Evolutionary conservation across 495 filamentous ascomycete genomes (phyloP), one percentile per base, ranked within the genome.

Genomic region (Aspergillus panamensis): DNA sequence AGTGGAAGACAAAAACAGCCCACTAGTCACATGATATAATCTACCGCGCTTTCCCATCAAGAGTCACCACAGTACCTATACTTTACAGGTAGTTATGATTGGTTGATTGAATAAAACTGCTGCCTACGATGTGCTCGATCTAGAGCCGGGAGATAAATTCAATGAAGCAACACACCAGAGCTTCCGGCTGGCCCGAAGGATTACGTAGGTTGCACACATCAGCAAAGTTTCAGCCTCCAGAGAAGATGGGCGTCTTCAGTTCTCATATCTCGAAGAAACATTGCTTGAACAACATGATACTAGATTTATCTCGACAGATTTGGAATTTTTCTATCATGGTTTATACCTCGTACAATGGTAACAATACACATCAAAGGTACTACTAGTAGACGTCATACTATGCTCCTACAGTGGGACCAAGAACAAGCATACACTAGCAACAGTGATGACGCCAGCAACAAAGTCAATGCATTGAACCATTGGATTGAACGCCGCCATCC

Each of bases 371-470:
- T 10, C 9, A 19, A 50, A 35, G 39, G 10, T 32, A 21, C 9
- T n/a, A n/a, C n/a, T n/a, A n/a, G n/a, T 39, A 8, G 25, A 25
- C 2, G 25, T 25, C 25, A 8, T 20, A 14, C 19, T 20, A 14
- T 32, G 32, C 30, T 21, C 40, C 25, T 25, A 2, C 2, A 25
- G 25, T 25, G 25, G 25, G 25, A 25, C 25, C 25, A 25, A 25
- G 5, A 25, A 25, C 25, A 25, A 25, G 25, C 25, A 25, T 25
- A n/a, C n/a, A n/a, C n/a, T n/a, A n/a, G n/a, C n/a, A n/a, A n/a
- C 25, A 30, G 31, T 52, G 56, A 52, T 58, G 56, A 58, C 56
- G 56, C 51, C 56, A 58, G 49, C 56, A 52, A 42, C 48, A 51
- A 31, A 40, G 33, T 40, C 37, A 4, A 37, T 21, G 31, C 40